Evolutionary conservation across 768 basidiomycete species (phyloP).

Genomic region (Megacollybia marginata): DNA sequence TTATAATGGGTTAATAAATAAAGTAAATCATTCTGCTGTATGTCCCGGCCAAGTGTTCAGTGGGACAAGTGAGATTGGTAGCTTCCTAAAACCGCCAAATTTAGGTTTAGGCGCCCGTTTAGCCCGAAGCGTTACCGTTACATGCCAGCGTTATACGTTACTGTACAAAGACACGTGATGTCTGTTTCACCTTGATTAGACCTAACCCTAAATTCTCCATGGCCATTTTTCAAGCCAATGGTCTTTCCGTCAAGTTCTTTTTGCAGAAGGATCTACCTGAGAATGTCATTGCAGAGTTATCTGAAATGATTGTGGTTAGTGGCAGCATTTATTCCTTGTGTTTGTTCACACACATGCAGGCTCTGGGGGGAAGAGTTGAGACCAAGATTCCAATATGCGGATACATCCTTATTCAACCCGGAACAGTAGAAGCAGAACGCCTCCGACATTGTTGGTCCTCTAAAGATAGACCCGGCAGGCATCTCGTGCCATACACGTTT

Average conservation of each 20-base stretch:
- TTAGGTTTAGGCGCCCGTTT: too few relatives aligned
- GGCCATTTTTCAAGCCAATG: background rate
- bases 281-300: constrained; percentile 62
- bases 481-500: constrained; percentile 76
- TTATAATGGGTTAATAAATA: background rate
- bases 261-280: constrained; percentile 72
- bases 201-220: too few relatives aligned
- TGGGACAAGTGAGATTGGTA: too few relatives aligned
- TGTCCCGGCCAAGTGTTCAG: too few relatives aligned
- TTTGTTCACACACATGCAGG: constrained; percentile 27
- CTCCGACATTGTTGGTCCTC: constrained; percentile 69
- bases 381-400: constrained; percentile 73
- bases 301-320: constrained; percentile 65
- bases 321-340: background rate
- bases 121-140: too few relatives aligned
- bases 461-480: constrained; percentile 62
- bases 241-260: constrained; percentile 59
- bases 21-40: too few relatives aligned
- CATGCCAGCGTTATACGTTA: too few relatives aligned
- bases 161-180: too few relatives aligned
- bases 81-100: too few relatives aligned
- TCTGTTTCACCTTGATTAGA: too few relatives aligned
- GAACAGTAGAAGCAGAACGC: constrained; percentile 65
- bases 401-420: constrained; percentile 63
- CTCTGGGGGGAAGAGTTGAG: constrained; percentile 71